These are phyloP conservation scores for Syzygium oleosum DNA, from an alignment of 345 rosid genomes.

Conservation along the genomic window DNA sequence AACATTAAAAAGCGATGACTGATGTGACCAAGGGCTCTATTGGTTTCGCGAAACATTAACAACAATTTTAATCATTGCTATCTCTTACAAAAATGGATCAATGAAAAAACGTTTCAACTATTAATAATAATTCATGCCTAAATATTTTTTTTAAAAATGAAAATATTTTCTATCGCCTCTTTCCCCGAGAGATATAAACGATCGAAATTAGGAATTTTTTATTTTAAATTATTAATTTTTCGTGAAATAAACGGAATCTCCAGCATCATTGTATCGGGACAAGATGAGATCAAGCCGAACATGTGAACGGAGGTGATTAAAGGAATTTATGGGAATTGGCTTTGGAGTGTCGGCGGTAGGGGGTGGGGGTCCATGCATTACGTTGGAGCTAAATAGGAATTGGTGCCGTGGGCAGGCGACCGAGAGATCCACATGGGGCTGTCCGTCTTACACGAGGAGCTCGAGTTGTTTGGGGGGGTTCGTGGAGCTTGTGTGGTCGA, in stretches of 20 bases:
- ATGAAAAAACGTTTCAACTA: not conserved
- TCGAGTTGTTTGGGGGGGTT: not conserved
- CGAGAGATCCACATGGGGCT: not conserved
- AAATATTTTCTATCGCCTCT: not conserved
- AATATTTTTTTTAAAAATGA: not conserved
- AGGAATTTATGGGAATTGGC: not conserved
- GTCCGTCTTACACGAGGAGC: not conserved
- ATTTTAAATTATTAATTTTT: rapidly evolving
- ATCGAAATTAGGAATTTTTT: not conserved
- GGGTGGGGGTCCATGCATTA: not conserved
- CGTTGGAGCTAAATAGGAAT: not conserved
- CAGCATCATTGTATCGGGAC: not conserved
- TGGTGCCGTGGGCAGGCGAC: not conserved
- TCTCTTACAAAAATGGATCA: rapidly evolving
- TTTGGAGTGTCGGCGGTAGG: not conserved
- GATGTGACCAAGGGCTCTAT: rapidly evolving
- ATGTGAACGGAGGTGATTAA: not conserved
- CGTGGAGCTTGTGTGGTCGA: not conserved
- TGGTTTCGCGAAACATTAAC: not conserved
- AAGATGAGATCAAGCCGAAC: not conserved
- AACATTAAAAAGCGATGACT: not conserved
- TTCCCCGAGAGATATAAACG: not conserved
- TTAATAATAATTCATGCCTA: not conserved
- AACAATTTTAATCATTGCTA: not conserved
- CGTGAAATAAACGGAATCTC: not conserved